Conservation (phyloP, 1,139 yeast species). For the Sugiyamaella sp. region DNA sequence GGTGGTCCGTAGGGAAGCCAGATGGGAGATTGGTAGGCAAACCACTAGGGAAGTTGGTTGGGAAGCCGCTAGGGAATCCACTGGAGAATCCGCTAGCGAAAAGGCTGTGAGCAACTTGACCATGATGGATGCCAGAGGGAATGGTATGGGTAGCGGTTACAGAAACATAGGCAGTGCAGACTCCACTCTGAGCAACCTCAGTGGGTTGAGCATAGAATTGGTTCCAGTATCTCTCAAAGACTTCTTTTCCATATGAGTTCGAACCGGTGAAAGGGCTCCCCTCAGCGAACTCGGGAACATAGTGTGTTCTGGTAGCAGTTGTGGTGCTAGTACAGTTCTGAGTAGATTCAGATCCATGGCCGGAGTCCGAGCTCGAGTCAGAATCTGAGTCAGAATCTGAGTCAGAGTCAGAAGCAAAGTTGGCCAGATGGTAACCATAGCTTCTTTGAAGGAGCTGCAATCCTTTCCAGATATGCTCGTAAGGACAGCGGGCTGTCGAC, state of each 20-base stretch:
- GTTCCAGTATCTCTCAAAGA: constrained; percentile 7
- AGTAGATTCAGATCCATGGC: neutral
- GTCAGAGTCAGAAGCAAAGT: neutral
- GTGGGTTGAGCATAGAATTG: neutral
- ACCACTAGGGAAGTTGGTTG: neutral
- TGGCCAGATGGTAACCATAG: neutral
- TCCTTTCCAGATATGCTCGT: neutral
- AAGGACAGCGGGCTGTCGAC: neutral
- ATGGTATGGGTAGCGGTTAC: constrained; percentile 4
- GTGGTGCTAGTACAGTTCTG: neutral
- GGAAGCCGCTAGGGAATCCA: constrained; percentile 4
- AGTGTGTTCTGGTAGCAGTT: constrained; percentile 2
- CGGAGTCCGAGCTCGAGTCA: neutral
- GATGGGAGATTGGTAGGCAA: neutral
- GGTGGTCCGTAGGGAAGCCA: neutral
- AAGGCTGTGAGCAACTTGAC: neutral
- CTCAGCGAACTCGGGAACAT: constrained; percentile 1
- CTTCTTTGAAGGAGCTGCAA: neutral
- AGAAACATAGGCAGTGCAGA: constrained; percentile 4
- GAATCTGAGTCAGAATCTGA: no score
- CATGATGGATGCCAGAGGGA: neutral
- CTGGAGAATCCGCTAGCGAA: neutral
- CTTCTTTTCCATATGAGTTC: constrained; percentile 2
- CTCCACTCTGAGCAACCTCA: constrained; percentile 1
- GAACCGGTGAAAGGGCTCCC: constrained; percentile 8